Percentiles rank a stretch among this genome's conserved stretches.
Conservation (phyloP, 192 early-diverging fungal species). For the Entomortierella parvispora region DNA sequence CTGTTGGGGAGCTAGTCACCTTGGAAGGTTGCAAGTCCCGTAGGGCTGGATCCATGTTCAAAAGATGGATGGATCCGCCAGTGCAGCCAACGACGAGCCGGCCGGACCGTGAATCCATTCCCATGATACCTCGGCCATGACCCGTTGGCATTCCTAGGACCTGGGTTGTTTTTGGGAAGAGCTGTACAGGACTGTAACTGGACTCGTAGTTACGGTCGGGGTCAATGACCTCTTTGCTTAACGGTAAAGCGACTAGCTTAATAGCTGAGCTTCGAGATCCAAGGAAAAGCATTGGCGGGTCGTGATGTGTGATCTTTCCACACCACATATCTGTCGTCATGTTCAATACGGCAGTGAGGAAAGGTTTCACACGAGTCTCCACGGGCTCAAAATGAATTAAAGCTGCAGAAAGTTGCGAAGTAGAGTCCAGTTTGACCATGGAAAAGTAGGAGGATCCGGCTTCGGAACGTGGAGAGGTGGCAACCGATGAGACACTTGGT, state of each 20-base stretch:
- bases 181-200: conserved; percentile 2
- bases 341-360: conserved; percentile 29
- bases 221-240: conserved; percentile 35
- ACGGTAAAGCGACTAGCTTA: conserved; percentile 8
- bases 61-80: conserved; percentile 24
- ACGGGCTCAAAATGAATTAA: not conserved
- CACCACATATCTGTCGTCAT: conserved; percentile 43
- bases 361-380: conserved; percentile 35
- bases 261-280: conserved; percentile 37
- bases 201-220: conserved; percentile 10
- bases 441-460: conserved; percentile 11
- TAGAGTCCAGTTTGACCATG: not conserved
- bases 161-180: conserved; percentile 11
- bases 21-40: not conserved
- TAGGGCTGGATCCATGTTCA: conserved; percentile 39
- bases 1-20: not conserved
- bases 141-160: conserved; percentile 25
- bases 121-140: conserved; percentile 40
- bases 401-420: not conserved
- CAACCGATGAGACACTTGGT: not conserved
- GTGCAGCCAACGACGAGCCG: conserved; percentile 36
- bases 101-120: conserved; percentile 22
- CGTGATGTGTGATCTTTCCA: conserved; percentile 32
- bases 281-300: conserved; percentile 31
- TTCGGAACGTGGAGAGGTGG: not conserved